Conservation (phyloP, 805 yeast genomes). For the Metschnikowia baotianmanensis region DNA sequence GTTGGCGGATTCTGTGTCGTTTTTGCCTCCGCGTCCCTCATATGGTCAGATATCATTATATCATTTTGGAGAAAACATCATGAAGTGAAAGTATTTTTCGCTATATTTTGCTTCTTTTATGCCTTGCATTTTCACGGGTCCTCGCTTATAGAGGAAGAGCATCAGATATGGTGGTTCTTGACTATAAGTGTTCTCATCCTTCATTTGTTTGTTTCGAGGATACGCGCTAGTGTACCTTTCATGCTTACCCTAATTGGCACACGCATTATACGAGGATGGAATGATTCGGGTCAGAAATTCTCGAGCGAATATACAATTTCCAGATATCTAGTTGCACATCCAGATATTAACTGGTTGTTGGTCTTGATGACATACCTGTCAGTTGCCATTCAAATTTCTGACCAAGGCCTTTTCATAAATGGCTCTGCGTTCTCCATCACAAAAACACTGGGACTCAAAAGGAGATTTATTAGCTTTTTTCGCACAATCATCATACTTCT, state of each 20-base stretch:
- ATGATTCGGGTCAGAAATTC: slow-evolving; percentile 84
- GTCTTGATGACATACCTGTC: slow-evolving; percentile 39
- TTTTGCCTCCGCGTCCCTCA: slow-evolving; percentile 6
- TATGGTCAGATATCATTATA: neutral
- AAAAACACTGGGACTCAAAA: neutral
- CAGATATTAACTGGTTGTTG: slow-evolving; percentile 47
- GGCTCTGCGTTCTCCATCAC: slow-evolving; percentile 17
- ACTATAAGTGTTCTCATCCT: slow-evolving; percentile 17
- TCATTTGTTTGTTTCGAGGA: slow-evolving; percentile 10
- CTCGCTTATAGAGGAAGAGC: slow-evolving; percentile 86
- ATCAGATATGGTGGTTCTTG: slow-evolving; percentile 87
- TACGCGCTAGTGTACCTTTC: slow-evolving; percentile 5
- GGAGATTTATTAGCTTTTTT: slow-evolving; percentile 26
- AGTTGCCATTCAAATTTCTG: slow-evolving; percentile 19
- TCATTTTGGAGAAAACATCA: neutral
- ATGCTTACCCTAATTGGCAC: slow-evolving; percentile 32
- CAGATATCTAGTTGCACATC: slow-evolving; percentile 34
- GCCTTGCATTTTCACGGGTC: slow-evolving; percentile 80
- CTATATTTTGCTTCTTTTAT: slow-evolving; percentile 40
- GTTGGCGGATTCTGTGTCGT: slow-evolving; percentile 18
- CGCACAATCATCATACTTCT: slow-evolving; percentile 48
- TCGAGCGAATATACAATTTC: slow-evolving; percentile 41
- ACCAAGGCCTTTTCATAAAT: slow-evolving; percentile 27
- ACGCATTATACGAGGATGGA: slow-evolving; percentile 77
- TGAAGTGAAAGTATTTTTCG: slow-evolving; percentile 6